Base-by-base conservation (phyloP, 164 flowering plant genomes). In the Taxillus chinensis region DNA sequence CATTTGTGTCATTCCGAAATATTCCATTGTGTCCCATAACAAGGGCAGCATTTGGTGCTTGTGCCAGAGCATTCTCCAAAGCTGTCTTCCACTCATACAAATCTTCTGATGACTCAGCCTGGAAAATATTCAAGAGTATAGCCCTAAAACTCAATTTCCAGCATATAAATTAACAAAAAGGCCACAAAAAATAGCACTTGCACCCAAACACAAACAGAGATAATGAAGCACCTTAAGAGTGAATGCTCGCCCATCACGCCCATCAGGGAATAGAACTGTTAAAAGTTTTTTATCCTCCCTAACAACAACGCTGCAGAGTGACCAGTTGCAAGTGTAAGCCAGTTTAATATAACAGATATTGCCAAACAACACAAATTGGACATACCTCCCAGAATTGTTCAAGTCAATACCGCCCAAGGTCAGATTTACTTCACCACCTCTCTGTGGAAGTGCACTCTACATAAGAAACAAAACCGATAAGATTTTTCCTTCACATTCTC, bases 361-460 rank as follows among this genome's bases (percentile, higher is more conserved):
- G 38, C 39, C 48, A 56, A 11, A 45, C 51, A 48, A 67, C 38
- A 57, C 14, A 49, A 39, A 57, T 13, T 8, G 63, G 3, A 6
- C 70, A 39, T 83, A 95, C 99, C 97, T 95, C 62, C 99, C 97
- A 3, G 99, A 95, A 76, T 89, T 95, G 68, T 95, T 95, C 75
- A 95, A 78, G 75, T 95, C 99, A 73, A 95, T 95, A n/a, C 99
- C 99, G 16, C 99, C 99, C 69, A 95, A 74, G 46, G 99, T 95
- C 64, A 91, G 63, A 79, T 95, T 95, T 43, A 95, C 96, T 79
- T 95, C 99, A 77, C 99, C 93, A 45, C 95, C 95, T 74, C 82
- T 82, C 70, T 91, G 97, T 1, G 95, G 93, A 72, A 91, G 87
- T 56, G 92, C 86, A 77, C 86, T 91, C 99, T 95, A 64, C 62